Conservation (phyloP, 2,329 filamentous ascomycete species). For the Septoria petroselini region DNA sequence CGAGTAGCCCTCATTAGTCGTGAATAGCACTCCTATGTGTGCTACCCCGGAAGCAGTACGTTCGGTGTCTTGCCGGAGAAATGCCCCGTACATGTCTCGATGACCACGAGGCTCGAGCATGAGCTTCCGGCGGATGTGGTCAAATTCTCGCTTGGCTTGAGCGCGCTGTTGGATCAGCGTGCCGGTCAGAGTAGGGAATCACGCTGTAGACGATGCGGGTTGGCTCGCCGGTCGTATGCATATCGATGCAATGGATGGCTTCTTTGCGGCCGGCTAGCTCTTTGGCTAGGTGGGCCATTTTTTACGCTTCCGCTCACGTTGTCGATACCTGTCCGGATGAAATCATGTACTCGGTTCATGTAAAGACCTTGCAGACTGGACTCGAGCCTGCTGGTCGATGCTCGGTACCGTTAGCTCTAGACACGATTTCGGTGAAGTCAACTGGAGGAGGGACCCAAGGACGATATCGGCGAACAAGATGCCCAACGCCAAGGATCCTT, state of each 20-base stretch:
- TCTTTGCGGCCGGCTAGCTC: background rate
- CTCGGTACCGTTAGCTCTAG: no score
- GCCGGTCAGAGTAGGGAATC: slow-evolving; percentile 31
- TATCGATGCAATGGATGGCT: slow-evolving; percentile 21
- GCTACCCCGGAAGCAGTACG: slow-evolving; percentile 38
- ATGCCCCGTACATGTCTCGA: slow-evolving; percentile 53
- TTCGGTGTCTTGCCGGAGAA: slow-evolving; percentile 46
- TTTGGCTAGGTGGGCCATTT: slow-evolving; percentile 5
- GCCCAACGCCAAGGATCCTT: no score
- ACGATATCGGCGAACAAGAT: no score
- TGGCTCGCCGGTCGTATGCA: slow-evolving; percentile 51
- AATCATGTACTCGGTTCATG: no score
- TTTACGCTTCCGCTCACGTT: no score
- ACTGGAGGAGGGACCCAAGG: no score
- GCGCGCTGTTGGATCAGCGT: slow-evolving; percentile 42
- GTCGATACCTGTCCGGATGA: no score
- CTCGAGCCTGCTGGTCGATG: no score
- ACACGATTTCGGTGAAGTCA: no score
- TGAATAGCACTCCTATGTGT: slow-evolving; percentile 50
- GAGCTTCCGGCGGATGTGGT: slow-evolving; percentile 40
- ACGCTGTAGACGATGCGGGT: slow-evolving; percentile 47
- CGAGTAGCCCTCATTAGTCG: slow-evolving; percentile 49
- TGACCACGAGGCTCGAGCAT: slow-evolving; percentile 52
- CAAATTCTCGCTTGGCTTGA: slow-evolving; percentile 32
- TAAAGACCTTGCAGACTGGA: no score